These are phyloP conservation scores for Pestalotiopsis sp. DNA, from an alignment of 2,329 filamentous ascomycete species.

Conservation along the genomic window DNA sequence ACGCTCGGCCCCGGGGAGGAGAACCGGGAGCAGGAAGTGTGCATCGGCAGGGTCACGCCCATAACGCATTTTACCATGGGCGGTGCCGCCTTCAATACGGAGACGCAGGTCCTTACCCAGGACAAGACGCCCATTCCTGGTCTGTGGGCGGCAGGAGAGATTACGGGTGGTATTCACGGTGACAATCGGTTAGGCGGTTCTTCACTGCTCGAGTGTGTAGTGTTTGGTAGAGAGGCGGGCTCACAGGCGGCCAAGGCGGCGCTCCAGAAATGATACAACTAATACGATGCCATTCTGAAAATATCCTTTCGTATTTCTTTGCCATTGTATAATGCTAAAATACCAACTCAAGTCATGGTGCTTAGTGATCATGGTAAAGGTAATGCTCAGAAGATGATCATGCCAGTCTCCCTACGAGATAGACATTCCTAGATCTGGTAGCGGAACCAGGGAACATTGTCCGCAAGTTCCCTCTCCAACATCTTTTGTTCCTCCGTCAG, in stretches of 20 bases:
- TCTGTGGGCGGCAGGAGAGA: slow-evolving; percentile 65
- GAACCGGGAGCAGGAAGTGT: slow-evolving; percentile 54
- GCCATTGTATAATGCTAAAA: background rate
- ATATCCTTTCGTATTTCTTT: background rate
- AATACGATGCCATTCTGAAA: background rate
- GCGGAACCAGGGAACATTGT: slow-evolving; percentile 33
- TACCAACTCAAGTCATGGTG: background rate
- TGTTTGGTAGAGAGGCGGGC: slow-evolving; percentile 64
- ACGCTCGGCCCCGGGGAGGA: slow-evolving; percentile 43
- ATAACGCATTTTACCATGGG: slow-evolving; percentile 71
- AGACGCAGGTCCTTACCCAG: slow-evolving; percentile 50
- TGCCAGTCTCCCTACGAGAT: background rate
- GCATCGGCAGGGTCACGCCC: slow-evolving; percentile 62
- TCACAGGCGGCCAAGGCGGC: slow-evolving; percentile 40
- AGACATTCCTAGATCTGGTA: slow-evolving; percentile 17
- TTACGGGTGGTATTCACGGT: slow-evolving; percentile 66
- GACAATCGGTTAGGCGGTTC: slow-evolving; percentile 65
- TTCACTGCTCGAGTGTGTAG: slow-evolving; percentile 64
- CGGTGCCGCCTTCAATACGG: slow-evolving; percentile 58
- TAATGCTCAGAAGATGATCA: no score
- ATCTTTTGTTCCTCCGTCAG: slow-evolving; percentile 31
- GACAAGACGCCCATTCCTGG: slow-evolving; percentile 50
- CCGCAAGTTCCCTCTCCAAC: slow-evolving; percentile 32
- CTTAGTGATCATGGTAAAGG: background rate
- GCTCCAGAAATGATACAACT: background rate